Evolutionary conservation across 108 stramenopile species (phyloP).

Genomic region (Nannochloropsis salina): DNA sequence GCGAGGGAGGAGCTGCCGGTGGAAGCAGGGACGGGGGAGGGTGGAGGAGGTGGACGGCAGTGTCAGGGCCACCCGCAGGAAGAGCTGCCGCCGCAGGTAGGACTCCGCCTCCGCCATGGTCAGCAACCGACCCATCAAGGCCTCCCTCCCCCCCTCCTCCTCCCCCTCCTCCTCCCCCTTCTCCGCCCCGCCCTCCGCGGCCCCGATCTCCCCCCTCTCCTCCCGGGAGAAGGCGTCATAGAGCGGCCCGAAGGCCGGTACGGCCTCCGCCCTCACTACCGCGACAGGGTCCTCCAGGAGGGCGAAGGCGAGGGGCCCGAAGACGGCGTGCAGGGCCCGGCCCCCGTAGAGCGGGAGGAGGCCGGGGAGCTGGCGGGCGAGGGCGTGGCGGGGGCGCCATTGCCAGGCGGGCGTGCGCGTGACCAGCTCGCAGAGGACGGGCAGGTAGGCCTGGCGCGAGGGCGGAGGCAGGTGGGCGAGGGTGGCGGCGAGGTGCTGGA

Average conservation of each 20-base stretch:
- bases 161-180: background rate
- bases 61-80: background rate
- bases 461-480: background rate
- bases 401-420: constrained; percentile 62
- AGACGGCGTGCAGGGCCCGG: constrained; percentile 22
- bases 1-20: constrained; percentile 4
- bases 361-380: constrained; percentile 69
- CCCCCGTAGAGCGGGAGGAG: constrained; percentile 29
- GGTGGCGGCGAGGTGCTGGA: constrained; percentile 39
- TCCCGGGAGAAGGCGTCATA: background rate
- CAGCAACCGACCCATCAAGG: background rate
- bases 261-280: constrained; percentile 28
- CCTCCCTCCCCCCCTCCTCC: background rate
- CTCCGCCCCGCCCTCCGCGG: too few species aligned
- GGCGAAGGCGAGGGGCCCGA: constrained; percentile 34
- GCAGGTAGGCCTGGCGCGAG: constrained; percentile 22
- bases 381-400: constrained; percentile 83
- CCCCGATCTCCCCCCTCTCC: too few species aligned
- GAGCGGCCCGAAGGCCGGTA: background rate
- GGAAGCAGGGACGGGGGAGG: background rate
- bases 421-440: constrained; percentile 41
- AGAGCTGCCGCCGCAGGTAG: background rate
- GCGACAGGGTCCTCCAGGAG: constrained; percentile 40
- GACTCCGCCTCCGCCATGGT: background rate
- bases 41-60: background rate